Percentiles rank a stretch among this genome's conserved stretches.
phyloP scores from a whole-genome alignment of 164 flowering plant species.

The Liriodendron chinense region DNA sequence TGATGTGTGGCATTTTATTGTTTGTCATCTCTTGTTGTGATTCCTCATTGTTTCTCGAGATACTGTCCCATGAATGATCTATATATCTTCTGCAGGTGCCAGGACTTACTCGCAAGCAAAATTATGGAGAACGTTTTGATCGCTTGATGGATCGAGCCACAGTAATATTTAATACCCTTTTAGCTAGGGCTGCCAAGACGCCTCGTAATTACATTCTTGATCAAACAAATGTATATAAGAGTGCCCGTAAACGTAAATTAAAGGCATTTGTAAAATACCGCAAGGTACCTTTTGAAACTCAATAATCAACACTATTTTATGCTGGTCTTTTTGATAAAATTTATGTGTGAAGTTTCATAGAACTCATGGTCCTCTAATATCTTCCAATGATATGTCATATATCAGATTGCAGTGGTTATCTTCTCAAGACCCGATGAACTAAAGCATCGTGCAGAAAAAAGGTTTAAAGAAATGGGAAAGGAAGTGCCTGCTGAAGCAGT shows the following conservation, averaged over 20 bases:
- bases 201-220: conserved; percentile 58
- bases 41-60: neutral
- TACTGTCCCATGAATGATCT: neutral
- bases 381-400: neutral
- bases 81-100: conserved; percentile 45
- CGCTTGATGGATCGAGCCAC: conserved; percentile 57
- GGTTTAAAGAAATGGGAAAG: conserved; percentile 66
- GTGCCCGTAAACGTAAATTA: conserved; percentile 58
- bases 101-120: conserved; percentile 49
- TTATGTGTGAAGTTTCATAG: neutral
- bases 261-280: conserved; percentile 42
- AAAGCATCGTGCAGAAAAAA: conserved; percentile 38
- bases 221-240: conserved; percentile 72
- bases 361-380: neutral
- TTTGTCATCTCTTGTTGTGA: neutral
- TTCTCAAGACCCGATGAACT: conserved; percentile 55
- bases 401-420: conserved; percentile 57
- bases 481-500: conserved; percentile 65
- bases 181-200: conserved; percentile 51
- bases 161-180: conserved; percentile 46
- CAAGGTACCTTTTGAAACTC: conserved; percentile 37
- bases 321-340: neutral
- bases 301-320: neutral
- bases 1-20: neutral
- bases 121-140: conserved; percentile 64